Conservation (phyloP, 441 rosid genomes). For the Manihot esculenta region DNA sequence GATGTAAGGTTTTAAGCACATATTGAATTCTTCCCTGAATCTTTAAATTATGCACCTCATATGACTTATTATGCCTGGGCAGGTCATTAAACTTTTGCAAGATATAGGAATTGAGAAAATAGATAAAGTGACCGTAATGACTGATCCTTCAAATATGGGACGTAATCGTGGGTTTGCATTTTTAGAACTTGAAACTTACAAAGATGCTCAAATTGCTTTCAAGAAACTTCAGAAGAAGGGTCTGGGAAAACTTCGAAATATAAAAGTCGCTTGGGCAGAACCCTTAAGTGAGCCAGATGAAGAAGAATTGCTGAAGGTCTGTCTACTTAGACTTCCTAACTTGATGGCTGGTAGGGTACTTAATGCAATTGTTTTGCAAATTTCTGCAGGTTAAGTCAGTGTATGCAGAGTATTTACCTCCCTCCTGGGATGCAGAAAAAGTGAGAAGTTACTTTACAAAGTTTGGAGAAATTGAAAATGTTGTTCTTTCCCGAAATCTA, state of each 20-base stretch:
- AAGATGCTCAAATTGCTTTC: constrained; percentile 35
- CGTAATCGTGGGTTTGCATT: constrained; percentile 40
- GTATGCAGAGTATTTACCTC: constrained; percentile 36
- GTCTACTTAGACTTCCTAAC: not conserved
- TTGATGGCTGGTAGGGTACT: not conserved
- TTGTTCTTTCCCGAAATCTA: constrained; percentile 35
- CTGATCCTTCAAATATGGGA: constrained; percentile 27
- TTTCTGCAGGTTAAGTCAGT: constrained; percentile 36
- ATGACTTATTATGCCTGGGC: constrained; percentile 7
- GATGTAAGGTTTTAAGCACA: constrained; percentile 27
- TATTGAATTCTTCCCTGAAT: constrained; percentile 12
- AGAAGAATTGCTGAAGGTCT: constrained; percentile 38
- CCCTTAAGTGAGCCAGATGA: constrained; percentile 37
- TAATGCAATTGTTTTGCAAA: not conserved
- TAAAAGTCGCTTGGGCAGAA: constrained; percentile 40
- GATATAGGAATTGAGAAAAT: constrained; percentile 34
- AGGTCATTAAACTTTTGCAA: constrained; percentile 32
- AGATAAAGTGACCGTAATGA: constrained; percentile 37
- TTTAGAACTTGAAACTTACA: constrained; percentile 34
- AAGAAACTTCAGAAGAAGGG: constrained; percentile 34
- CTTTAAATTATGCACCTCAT: constrained; percentile 10
- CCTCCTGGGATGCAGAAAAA: constrained; percentile 37
- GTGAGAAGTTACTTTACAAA: constrained; percentile 28
- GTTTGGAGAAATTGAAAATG: constrained; percentile 40
- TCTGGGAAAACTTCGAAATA: constrained; percentile 26